Evolutionary conservation across 2,329 filamentous ascomycete species (phyloP).

Genomic region (Zymoseptoria pseudotritici): DNA sequence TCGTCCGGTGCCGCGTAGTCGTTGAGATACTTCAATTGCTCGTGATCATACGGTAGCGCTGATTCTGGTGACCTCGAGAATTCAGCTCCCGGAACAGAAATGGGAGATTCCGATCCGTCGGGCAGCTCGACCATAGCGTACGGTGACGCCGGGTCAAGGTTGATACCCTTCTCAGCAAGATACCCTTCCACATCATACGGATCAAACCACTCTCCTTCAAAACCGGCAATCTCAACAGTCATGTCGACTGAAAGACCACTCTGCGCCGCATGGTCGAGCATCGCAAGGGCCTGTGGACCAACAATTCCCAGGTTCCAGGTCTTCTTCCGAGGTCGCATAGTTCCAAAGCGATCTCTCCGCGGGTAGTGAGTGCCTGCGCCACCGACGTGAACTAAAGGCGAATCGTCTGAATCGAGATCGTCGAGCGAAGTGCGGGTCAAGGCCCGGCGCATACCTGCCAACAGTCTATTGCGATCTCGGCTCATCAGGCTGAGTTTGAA

Average conservation of each 20-base stretch:
- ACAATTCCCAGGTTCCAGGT: conserved; percentile 24
- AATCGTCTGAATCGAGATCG: conserved; percentile 51
- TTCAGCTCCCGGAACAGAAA: background rate
- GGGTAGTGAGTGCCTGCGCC: conserved; percentile 60
- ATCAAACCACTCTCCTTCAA: conserved; percentile 70
- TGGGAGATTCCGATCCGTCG: background rate
- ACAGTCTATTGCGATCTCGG: conserved; percentile 15
- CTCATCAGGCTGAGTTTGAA: conserved; percentile 22
- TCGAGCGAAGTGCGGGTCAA: conserved; percentile 36
- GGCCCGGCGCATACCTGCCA: conserved; percentile 31
- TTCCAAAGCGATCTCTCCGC: conserved; percentile 42
- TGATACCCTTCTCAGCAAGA: conserved; percentile 55
- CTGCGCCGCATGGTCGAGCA: conserved; percentile 20
- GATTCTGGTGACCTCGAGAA: background rate
- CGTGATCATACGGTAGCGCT: conserved; percentile 3
- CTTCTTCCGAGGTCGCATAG: conserved; percentile 42
- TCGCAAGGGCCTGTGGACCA: conserved; percentile 22
- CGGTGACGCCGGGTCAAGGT: conserved; percentile 54
- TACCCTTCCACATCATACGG: conserved; percentile 70
- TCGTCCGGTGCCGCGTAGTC: background rate
- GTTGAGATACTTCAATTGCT: conserved; percentile 7
- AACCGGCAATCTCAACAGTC: conserved; percentile 51
- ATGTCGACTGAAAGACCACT: conserved; percentile 24
- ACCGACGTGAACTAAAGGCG: conserved; percentile 59
- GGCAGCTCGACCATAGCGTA: conserved; percentile 50